A percentile compares a stretch with the other conserved stretches of the same genome.
phyloP scores from a whole-genome alignment of 2,329 filamentous ascomycete genomes.

The Mariannaea elegans region DNA sequence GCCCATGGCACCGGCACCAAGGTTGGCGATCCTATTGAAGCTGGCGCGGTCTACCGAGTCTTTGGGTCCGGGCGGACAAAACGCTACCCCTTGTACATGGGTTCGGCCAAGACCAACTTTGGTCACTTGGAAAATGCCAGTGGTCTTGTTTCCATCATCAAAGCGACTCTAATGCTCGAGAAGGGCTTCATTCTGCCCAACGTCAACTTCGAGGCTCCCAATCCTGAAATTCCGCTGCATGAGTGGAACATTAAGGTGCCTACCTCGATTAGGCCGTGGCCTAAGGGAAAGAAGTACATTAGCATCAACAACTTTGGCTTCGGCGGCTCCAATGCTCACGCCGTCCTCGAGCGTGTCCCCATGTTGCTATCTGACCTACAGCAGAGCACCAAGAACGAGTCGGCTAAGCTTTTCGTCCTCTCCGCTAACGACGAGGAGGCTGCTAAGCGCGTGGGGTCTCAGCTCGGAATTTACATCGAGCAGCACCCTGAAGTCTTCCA shows the following conservation, averaged over 20 bases:
- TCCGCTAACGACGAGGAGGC: conserved; percentile 50
- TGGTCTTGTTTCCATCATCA: conserved; percentile 62
- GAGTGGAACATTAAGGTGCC: conserved; percentile 61
- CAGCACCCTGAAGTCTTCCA: conserved; percentile 54
- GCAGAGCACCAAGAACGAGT: conserved; percentile 23
- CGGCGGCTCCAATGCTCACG: conserved; percentile 56
- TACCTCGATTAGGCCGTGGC: conserved; percentile 53
- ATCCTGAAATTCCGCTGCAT: conserved; percentile 58
- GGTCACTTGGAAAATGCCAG: conserved; percentile 62
- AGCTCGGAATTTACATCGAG: conserved; percentile 51
- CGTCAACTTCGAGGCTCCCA: conserved; percentile 58
- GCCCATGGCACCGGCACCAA: conserved; percentile 66
- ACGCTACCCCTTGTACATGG: conserved; percentile 51
- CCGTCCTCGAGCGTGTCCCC: conserved; percentile 45
- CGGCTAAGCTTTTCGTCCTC: conserved; percentile 53
- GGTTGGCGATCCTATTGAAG: conserved; percentile 65
- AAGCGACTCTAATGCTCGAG: conserved; percentile 61
- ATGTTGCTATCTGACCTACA: conserved; percentile 12
- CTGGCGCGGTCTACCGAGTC: conserved; percentile 55
- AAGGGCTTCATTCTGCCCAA: conserved; percentile 60
- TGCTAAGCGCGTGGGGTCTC: conserved; percentile 40
- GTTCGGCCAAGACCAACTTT: conserved; percentile 61
- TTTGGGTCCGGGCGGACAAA: conserved; percentile 51
- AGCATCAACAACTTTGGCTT: conserved; percentile 61
- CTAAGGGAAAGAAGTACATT: conserved; percentile 57